Evolutionary conservation across 1,284 basidiomycete genomes (phyloP).

Genomic region (Microstroma glucosiphilum): DNA sequence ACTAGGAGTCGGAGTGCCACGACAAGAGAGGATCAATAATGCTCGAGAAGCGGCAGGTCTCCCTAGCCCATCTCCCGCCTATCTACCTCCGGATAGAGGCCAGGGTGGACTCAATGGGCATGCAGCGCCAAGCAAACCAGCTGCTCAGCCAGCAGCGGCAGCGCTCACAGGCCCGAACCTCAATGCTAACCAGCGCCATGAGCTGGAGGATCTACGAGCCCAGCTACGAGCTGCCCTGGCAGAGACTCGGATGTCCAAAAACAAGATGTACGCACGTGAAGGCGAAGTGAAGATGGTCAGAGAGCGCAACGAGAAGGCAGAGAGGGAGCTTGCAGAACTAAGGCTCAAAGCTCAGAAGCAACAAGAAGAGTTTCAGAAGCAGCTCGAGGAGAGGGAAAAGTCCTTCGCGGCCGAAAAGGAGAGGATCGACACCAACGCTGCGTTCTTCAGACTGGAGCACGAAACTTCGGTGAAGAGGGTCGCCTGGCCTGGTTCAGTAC

Average conservation of each 20-base stretch:
- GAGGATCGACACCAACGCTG: neutral
- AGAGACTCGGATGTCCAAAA: neutral
- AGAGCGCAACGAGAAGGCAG: neutral
- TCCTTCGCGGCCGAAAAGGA: conserved; percentile 1
- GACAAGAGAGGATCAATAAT: neutral
- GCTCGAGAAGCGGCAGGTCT: neutral
- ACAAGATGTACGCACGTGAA: conserved; percentile 1
- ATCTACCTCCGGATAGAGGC: too few relatives aligned
- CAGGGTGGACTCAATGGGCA: too few relatives aligned
- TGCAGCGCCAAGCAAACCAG: neutral
- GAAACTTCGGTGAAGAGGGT: neutral
- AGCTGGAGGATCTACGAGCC: neutral
- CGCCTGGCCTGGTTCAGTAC: conserved; percentile 1
- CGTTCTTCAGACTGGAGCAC: neutral
- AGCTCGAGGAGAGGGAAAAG: conserved; percentile 4
- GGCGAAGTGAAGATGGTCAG: conserved; percentile 7
- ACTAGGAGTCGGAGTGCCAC: neutral
- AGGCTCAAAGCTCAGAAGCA: neutral
- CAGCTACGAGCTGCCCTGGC: neutral
- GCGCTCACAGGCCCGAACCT: neutral
- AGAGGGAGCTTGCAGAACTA: conserved; percentile 1
- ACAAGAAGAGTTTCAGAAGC: conserved; percentile 1
- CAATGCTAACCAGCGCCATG: neutral
- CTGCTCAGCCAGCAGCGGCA: neutral
- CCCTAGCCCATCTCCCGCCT: too few relatives aligned